A percentile compares a stretch with the other conserved stretches of the same genome.
These are phyloP conservation scores for Tetrapisispora pingtungensis DNA, from an alignment of 805 yeast species.

Conservation along the genomic window DNA sequence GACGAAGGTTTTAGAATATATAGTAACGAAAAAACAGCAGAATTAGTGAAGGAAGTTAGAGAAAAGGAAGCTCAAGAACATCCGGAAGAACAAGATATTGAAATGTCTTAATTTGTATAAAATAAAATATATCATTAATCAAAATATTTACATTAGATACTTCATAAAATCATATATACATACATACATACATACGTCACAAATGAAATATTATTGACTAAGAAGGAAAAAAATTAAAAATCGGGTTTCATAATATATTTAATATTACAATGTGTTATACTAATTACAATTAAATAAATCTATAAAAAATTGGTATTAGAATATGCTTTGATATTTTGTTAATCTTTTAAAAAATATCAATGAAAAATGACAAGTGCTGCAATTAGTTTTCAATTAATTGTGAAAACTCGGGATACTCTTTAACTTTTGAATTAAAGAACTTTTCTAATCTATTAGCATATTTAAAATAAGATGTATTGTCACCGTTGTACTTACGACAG, in stretches of 20 bases:
- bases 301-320: neutral
- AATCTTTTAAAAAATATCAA: too few species aligned
- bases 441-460: slow-evolving; percentile 92
- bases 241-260: neutral
- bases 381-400: slow-evolving; percentile 51
- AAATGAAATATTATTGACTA: neutral
- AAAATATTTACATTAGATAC: slow-evolving; percentile 1
- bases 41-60: slow-evolving; percentile 65
- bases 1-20: slow-evolving; percentile 81
- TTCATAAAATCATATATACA: slow-evolving; percentile 4
- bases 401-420: slow-evolving; percentile 87
- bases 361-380: too few species aligned
- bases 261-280: neutral
- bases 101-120: slow-evolving; percentile 19
- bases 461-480: slow-evolving; percentile 88
- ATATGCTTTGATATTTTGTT: neutral
- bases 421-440: slow-evolving; percentile 69
- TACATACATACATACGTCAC: slow-evolving; percentile 1
- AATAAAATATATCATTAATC: neutral
- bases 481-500: slow-evolving; percentile 88
- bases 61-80: slow-evolving; percentile 50
- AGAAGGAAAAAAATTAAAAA: too few species aligned
- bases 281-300: neutral
- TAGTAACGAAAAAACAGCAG: slow-evolving; percentile 71
- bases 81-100: slow-evolving; percentile 26